Evolutionary conservation across 2,329 filamentous ascomycete species (phyloP).

Genomic region (Trichoderma sp.): DNA sequence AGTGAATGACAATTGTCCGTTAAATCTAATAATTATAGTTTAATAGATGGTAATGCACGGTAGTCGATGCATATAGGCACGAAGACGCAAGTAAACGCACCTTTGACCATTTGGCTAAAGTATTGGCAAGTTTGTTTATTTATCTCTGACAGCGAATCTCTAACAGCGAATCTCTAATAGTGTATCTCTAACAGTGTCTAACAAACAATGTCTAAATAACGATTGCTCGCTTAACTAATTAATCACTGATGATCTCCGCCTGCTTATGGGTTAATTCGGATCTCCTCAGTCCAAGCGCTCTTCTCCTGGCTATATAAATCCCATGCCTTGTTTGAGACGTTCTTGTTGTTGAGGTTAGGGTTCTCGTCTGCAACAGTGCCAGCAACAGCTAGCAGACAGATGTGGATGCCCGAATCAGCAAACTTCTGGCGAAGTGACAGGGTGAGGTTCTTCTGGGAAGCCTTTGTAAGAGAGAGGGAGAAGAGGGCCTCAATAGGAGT

Average conservation of each 20-base stretch:
- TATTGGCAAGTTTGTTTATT: neutral
- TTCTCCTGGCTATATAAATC: conserved; percentile 21
- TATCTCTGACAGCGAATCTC: neutral
- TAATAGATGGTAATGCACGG: neutral
- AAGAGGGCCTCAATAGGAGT: conserved; percentile 46
- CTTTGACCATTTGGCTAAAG: neutral
- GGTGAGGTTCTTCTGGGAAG: conserved; percentile 49
- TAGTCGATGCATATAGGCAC: neutral
- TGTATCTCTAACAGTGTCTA: neutral
- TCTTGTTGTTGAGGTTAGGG: conserved; percentile 20
- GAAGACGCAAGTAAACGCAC: neutral
- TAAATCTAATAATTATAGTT: neutral
- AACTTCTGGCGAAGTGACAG: conserved; percentile 42
- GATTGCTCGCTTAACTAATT: neutral
- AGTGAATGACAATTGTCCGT: neutral
- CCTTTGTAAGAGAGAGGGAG: conserved; percentile 48
- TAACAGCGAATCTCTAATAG: neutral
- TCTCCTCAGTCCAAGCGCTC: conserved; percentile 10
- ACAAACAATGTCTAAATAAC: neutral
- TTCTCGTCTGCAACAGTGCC: conserved; percentile 30
- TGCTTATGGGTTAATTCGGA: conserved; percentile 8
- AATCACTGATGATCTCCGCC: neutral
- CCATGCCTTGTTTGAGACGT: conserved; percentile 23
- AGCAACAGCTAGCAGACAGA: conserved; percentile 45
- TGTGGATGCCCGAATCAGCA: conserved; percentile 39